A percentile compares a stretch with the other conserved stretches of the same genome.
These are phyloP conservation scores for Vicia villosa DNA, from an alignment of 306 rosid species.

Conservation along the genomic window DNA sequence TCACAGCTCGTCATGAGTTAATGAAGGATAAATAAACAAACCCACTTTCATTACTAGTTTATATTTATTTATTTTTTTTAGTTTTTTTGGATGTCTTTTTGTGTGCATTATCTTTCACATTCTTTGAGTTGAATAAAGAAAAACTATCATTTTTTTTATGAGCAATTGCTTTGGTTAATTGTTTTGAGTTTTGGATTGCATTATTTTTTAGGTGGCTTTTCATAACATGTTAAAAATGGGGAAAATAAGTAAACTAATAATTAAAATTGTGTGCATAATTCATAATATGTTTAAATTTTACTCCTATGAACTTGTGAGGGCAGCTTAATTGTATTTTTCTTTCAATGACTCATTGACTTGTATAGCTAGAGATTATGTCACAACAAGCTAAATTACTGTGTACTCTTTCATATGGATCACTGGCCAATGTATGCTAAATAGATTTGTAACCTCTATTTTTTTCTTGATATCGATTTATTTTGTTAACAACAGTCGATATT, in stretches of 20 bases:
- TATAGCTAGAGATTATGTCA: no score
- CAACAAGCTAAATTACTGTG: no score
- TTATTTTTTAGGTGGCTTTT: conserved; percentile 1
- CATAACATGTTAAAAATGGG: background rate
- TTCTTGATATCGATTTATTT: no score
- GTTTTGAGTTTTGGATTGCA: conserved; percentile 5
- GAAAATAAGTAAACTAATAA: background rate
- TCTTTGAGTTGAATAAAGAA: conserved; percentile 1
- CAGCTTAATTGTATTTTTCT: no score
- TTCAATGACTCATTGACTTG: no score
- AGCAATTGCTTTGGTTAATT: background rate
- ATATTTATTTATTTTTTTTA: background rate
- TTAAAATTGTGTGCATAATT: no score
- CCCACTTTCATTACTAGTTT: background rate
- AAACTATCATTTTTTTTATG: background rate
- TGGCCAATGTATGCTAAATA: no score
- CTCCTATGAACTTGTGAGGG: no score
- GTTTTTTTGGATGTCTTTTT: background rate
- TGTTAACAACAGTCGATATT: no score
- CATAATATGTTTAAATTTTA: no score
- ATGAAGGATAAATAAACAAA: background rate
- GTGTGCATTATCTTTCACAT: conserved; percentile 21
- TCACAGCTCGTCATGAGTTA: conserved; percentile 2
- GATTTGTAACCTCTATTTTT: no score
- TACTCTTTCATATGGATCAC: no score